phyloP scores from a whole-genome alignment of 208 protist genomes.

The Leishmania aethiopica region DNA sequence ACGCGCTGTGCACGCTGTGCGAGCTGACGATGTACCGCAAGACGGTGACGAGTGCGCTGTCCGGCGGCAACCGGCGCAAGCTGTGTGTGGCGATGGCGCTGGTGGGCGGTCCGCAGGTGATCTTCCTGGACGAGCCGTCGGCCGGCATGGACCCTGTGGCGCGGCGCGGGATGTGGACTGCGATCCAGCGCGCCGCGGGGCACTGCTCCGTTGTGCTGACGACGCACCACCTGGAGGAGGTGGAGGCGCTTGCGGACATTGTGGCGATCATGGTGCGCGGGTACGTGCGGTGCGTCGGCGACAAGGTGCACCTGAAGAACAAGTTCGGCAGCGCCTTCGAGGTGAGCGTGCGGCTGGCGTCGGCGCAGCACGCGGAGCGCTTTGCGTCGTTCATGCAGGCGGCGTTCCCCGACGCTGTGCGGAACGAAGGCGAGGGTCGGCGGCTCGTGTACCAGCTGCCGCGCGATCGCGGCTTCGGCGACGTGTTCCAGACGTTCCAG shows the following conservation, averaged over 20 bases:
- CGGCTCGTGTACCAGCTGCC: conserved; percentile 32
- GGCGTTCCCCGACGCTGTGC: conserved; percentile 25
- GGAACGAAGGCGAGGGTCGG: conserved; percentile 23
- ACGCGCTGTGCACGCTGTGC: conserved; percentile 39
- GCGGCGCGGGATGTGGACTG: conserved; percentile 67
- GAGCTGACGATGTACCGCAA: conserved; percentile 38
- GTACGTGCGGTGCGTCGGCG: conserved; percentile 81
- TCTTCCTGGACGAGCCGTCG: conserved; percentile 80
- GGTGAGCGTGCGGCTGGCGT: conserved; percentile 40
- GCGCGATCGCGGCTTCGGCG: conserved; percentile 6
- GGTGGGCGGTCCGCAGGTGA: conserved; percentile 42
- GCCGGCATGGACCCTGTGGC: conserved; percentile 73
- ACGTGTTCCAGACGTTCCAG: conserved; percentile 45
- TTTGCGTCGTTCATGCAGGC: conserved; percentile 35
- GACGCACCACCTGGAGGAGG: conserved; percentile 95
- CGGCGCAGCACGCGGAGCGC: conserved; percentile 8
- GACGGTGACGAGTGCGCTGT: conserved; percentile 36
- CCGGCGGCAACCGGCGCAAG: conserved; percentile 81
- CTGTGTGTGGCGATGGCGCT: conserved; percentile 69
- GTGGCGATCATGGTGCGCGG: conserved; percentile 91
- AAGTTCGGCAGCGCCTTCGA: conserved; percentile 82
- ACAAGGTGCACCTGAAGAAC: conserved; percentile 76
- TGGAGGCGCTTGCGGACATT: conserved; percentile 78
- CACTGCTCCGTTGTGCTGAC: conserved; percentile 87
- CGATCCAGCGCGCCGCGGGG: conserved; percentile 45